phyloP scores from a whole-genome alignment of 192 early-diverging fungal genomes.

The Entomortierella chlamydospora region DNA sequence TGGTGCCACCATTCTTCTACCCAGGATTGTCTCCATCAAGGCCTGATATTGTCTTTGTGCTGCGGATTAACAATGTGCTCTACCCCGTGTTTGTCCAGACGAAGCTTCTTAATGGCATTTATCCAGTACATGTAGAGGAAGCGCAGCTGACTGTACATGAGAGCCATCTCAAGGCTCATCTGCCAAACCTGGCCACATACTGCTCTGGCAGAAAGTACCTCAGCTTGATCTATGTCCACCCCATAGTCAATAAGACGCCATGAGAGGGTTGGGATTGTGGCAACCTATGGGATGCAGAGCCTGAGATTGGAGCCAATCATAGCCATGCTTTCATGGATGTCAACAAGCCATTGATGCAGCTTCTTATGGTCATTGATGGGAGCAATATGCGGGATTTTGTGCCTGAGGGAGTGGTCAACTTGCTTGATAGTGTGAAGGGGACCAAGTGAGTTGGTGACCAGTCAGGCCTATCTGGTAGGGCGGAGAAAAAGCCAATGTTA shows the following conservation, averaged over 20 bases:
- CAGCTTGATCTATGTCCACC: slow-evolving; percentile 40
- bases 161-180: slow-evolving; percentile 30
- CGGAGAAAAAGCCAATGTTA: slow-evolving; percentile 29
- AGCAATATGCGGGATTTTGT: slow-evolving; percentile 35
- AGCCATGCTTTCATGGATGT: slow-evolving; percentile 21
- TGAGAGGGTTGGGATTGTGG: slow-evolving; percentile 24
- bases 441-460: slow-evolving; percentile 35
- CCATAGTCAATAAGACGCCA: slow-evolving; percentile 22
- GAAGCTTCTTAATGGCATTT: slow-evolving; percentile 25
- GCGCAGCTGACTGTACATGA: slow-evolving; percentile 46
- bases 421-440: slow-evolving; percentile 31
- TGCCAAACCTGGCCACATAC: slow-evolving; percentile 18
- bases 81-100: slow-evolving; percentile 46
- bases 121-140: slow-evolving; percentile 36
- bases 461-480: slow-evolving; percentile 22
- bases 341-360: slow-evolving; percentile 36
- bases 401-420: slow-evolving; percentile 23
- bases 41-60: slow-evolving; percentile 39
- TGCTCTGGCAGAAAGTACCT: slow-evolving; percentile 47
- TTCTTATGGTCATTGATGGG: slow-evolving; percentile 39
- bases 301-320: slow-evolving; percentile 17
- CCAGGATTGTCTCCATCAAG: slow-evolving; percentile 25
- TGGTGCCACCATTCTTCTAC: slow-evolving; percentile 44
- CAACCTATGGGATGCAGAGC: slow-evolving; percentile 21
- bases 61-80: slow-evolving; percentile 30